These are phyloP conservation scores for Leccinum fibrillosum DNA, from an alignment of 768 basidiomycete genomes.

Conservation along the genomic window DNA sequence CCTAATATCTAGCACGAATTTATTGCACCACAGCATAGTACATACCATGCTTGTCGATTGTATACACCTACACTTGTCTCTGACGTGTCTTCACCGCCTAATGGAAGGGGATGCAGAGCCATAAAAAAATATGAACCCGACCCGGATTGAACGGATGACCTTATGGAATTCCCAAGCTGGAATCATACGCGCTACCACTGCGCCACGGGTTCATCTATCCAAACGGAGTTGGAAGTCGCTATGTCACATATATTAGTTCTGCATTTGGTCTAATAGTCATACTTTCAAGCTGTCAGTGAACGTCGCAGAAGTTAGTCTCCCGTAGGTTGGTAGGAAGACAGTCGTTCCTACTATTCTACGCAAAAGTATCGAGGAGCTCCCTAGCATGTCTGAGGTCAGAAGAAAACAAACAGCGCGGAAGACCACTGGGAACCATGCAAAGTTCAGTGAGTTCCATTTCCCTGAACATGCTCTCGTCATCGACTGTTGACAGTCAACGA, in stretches of 20 bases:
- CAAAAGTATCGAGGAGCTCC: background rate
- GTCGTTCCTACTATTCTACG: too few relatives aligned
- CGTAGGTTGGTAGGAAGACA: too few relatives aligned
- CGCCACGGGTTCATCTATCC: conserved; percentile 31
- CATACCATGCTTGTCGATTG: conserved; percentile 5
- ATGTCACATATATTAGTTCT: background rate
- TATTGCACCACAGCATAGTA: conserved; percentile 15
- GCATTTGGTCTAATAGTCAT: background rate
- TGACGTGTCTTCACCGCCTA: background rate
- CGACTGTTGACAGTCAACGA: background rate
- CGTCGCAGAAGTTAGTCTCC: too few relatives aligned
- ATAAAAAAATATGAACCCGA: conserved; percentile 32
- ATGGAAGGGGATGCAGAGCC: background rate
- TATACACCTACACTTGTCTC: conserved; percentile 5
- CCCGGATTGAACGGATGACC: conserved; percentile 48
- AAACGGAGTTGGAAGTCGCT: background rate
- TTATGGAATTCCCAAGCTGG: conserved; percentile 37
- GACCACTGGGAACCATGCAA: conserved; percentile 11
- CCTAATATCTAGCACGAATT: conserved; percentile 15
- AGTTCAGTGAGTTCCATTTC: conserved; percentile 5
- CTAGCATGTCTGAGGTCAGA: conserved; percentile 1
- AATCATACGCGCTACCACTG: conserved; percentile 41
- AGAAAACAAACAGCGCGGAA: conserved; percentile 23
- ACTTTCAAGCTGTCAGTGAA: too few relatives aligned
- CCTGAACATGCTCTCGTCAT: background rate